Evolutionary conservation across 176 grass and related monocot species (phyloP).

Genomic region (Phragmites australis): DNA sequence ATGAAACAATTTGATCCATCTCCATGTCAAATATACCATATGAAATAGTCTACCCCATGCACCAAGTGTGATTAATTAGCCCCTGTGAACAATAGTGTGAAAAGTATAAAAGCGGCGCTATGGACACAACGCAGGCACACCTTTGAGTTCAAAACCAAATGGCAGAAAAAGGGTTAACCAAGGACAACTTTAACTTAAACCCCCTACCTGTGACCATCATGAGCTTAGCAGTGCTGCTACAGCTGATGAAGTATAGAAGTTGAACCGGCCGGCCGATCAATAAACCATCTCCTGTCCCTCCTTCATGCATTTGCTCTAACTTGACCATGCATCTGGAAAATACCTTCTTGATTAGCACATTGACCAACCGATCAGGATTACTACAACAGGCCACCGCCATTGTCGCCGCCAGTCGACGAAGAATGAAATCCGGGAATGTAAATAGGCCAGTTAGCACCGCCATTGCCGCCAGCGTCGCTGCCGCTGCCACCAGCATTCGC

Average conservation of each 20-base stretch:
- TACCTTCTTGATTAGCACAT: not conserved
- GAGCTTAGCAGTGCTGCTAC: conserved; percentile 41
- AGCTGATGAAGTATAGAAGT: conserved; percentile 36
- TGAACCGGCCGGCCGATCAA: not conserved
- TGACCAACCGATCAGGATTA: not conserved
- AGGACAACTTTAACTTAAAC: conserved; percentile 46
- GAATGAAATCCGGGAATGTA: conserved; percentile 69
- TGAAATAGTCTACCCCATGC: conserved; percentile 42
- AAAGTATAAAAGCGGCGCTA: conserved; percentile 42
- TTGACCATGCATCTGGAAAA: conserved; percentile 9
- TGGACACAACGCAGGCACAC: conserved; percentile 40
- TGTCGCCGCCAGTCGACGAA: conserved; percentile 38
- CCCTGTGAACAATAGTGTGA: conserved; percentile 39
- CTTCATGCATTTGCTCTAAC: conserved; percentile 19
- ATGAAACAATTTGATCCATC: conserved; percentile 24
- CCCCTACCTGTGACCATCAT: conserved; percentile 50
- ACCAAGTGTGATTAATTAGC: conserved; percentile 37
- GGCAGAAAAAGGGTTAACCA: conserved; percentile 40
- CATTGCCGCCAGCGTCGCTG: conserved; percentile 2
- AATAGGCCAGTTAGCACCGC: conserved; percentile 53
- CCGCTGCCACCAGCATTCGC: conserved; percentile 20
- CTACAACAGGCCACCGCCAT: conserved; percentile 45
- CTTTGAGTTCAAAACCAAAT: conserved; percentile 52
- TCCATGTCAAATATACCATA: conserved; percentile 44
- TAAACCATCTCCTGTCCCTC: conserved; percentile 3